Conservation (phyloP, 139 green algal genomes). For the Zygnema cylindricum region DNA sequence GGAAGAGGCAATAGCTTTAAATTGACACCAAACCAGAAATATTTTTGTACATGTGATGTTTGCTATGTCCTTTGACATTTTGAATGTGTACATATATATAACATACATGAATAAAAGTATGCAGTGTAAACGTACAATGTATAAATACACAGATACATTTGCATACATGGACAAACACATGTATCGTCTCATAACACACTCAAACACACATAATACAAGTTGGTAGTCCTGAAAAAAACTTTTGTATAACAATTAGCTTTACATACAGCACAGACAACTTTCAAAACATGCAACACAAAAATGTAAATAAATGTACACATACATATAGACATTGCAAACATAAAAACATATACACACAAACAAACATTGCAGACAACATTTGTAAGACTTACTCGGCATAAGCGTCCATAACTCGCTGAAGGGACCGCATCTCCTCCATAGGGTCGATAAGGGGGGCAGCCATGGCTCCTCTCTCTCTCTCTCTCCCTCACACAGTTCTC, state of each 20-base stretch:
- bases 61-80: too few relatives aligned
- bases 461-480: not conserved
- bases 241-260: not conserved
- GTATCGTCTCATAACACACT: too few relatives aligned
- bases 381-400: slow-evolving; percentile 30
- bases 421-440: slow-evolving; percentile 55
- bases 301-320: not conserved
- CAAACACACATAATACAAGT: too few relatives aligned
- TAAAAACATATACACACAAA: not conserved
- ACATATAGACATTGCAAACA: not conserved
- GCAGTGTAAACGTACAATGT: too few relatives aligned
- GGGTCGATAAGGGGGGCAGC: slow-evolving; percentile 14
- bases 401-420: slow-evolving; percentile 43
- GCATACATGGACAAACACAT: too few relatives aligned
- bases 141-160: too few relatives aligned
- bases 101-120: too few relatives aligned
- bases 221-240: not conserved
- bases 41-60: too few relatives aligned
- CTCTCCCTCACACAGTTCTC: not conserved
- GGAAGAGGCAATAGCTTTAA: too few relatives aligned
- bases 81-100: too few relatives aligned
- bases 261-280: not conserved
- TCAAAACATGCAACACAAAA: not conserved
- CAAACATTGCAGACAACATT: not conserved
- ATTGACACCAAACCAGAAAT: too few relatives aligned